Conservation (phyloP, 495 filamentous ascomycete species). For the Lasiosphaeris hirsuta region DNA sequence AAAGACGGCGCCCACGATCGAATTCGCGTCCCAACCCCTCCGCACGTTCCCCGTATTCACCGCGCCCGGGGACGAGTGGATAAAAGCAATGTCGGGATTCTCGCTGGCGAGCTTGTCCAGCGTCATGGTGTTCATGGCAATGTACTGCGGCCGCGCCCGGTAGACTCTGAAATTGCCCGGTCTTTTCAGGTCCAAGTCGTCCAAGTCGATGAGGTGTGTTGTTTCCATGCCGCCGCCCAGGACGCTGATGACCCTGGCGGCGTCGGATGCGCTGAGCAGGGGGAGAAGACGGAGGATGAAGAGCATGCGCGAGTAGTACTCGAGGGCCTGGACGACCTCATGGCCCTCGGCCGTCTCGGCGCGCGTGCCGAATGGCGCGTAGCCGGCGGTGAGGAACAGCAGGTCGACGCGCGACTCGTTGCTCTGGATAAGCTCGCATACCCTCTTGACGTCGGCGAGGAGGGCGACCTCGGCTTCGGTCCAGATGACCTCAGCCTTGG, state of each 20-base stretch:
- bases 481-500: constrained; percentile 37
- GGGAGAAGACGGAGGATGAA: constrained; percentile 33
- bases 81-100: constrained; percentile 33
- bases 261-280: constrained; percentile 23
- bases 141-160: constrained; percentile 17
- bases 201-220: constrained; percentile 22
- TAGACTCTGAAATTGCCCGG: constrained; percentile 26
- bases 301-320: constrained; percentile 37
- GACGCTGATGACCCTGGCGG: constrained; percentile 29
- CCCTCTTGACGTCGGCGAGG: constrained; percentile 30
- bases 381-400: constrained; percentile 39
- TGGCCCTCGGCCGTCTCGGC: constrained; percentile 29
- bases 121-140: constrained; percentile 19
- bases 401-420: constrained; percentile 25
- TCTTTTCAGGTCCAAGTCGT: constrained; percentile 36
- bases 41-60: constrained; percentile 35
- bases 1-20: constrained; percentile 20
- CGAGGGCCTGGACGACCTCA: constrained; percentile 27
- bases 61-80: constrained; percentile 34
- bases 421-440: constrained; percentile 31
- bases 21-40: constrained; percentile 24
- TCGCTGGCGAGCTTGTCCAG: constrained; percentile 30
- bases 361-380: constrained; percentile 32
- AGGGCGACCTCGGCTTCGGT: constrained; percentile 36
- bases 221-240: constrained; percentile 31